Conservation (phyloP, 768 basidiomycete genomes). For the Tremella yokohamensis region DNA sequence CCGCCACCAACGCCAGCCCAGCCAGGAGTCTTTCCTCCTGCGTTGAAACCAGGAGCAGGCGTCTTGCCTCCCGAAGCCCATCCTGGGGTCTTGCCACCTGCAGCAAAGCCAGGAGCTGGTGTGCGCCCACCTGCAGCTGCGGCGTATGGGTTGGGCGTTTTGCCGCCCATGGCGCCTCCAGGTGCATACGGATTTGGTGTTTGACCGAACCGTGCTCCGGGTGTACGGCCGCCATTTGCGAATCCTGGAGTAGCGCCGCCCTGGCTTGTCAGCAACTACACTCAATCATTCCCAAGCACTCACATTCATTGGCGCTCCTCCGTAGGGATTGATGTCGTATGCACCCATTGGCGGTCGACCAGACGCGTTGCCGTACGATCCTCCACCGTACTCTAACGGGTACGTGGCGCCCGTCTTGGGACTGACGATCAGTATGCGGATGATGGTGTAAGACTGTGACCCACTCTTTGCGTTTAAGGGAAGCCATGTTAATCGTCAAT, state of each 20-base stretch:
- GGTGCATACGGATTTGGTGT: conserved; percentile 69
- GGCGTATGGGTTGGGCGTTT: conserved; percentile 61
- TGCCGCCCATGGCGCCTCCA: conserved; percentile 29
- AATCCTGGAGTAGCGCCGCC: conserved; percentile 35
- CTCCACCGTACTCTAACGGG: conserved; percentile 34
- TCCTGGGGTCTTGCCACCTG: conserved; percentile 31
- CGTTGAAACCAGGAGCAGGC: conserved; percentile 53
- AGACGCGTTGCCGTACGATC: conserved; percentile 5
- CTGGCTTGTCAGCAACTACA: conserved; percentile 19
- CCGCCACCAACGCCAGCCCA: conserved; percentile 17
- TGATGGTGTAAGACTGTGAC: conserved; percentile 42
- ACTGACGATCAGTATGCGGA: conserved; percentile 17
- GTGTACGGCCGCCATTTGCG: conserved; percentile 46
- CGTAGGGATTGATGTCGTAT: conserved; percentile 43
- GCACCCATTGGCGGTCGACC: conserved; percentile 19
- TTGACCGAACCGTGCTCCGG: conserved; percentile 57
- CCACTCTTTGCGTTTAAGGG: conserved; percentile 68
- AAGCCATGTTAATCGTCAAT: conserved; percentile 77
- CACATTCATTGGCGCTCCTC: conserved; percentile 14
- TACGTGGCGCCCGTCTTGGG: conserved; percentile 35
- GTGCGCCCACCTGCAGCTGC: conserved; percentile 35
- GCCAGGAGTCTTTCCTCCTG: conserved; percentile 35
- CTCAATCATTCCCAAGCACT: conserved; percentile 10
- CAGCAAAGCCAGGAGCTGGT: conserved; percentile 37
- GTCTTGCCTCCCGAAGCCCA: conserved; percentile 54